Base-by-base conservation (phyloP, 225 moss, liverwort and hornwort genomes). In the Straminergon stramineum region DNA sequence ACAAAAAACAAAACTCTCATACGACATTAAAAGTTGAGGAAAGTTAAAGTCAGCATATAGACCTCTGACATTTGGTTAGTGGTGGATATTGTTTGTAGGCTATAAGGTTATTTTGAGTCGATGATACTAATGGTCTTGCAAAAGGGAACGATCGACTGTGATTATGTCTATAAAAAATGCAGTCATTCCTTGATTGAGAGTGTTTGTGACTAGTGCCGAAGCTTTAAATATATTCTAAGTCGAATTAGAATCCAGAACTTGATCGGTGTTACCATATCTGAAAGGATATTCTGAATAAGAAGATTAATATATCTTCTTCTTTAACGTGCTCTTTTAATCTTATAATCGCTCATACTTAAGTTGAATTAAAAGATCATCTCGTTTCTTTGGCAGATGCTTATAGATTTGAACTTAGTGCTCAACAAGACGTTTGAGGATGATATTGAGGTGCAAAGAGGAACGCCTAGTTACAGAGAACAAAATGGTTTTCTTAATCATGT, bases 331-430 rank as follows among this genome's bases (percentile, higher is more conserved):
- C 41, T 84, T 64, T 51, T 20, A 85, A 35, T 75, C 17, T 18
- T 35, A 32, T 56, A 32, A 34, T 81, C 65, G 35, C 65, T 81
- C 31, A 10, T 88, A 55, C 35, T 58, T 41, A 43, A 27, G 27
- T 71, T 51, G 70, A 78, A 73, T 51, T 90, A 55, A 63, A 37
- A 52, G 45, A 37, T 52, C 81, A 70, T 63, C 35, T 68, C 17
- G 55, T 89, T 87, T 71, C 28, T 87, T 91, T 84, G 88, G 93
- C 94, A 99, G 99, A 99, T 99, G 99, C 96, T 96, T 62, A 87
- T 81, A 88, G 96, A 99, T 19, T 88, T 99, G 62, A 95, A 96
- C 86, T 89, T 90, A 65, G 96, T 94, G 90, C 81, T 99, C 86
- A 93, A 96, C 84, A 91, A 90, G 55, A 87, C 87, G 26, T 92